Evolutionary conservation across 2,329 filamentous ascomycete species (phyloP).

Genomic region (Talaromyces pinophilus): DNA sequence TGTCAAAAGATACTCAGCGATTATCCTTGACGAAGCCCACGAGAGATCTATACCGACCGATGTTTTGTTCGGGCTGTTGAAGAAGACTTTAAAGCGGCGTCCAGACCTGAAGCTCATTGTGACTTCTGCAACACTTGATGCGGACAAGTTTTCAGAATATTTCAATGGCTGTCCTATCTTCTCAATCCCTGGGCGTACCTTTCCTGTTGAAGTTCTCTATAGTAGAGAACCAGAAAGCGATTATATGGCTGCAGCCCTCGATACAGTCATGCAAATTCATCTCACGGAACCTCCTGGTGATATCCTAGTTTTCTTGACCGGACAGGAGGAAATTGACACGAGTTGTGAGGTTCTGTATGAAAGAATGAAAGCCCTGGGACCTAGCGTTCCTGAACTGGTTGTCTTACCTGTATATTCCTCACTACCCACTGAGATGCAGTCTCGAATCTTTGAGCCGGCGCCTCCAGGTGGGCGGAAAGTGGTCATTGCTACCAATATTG

Average conservation of each 20-base stretch:
- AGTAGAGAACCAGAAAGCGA: constrained; percentile 93
- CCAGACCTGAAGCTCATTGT: constrained; percentile 93
- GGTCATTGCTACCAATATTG: constrained; percentile 97
- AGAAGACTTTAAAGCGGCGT: constrained; percentile 84
- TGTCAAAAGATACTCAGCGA: constrained; percentile 85
- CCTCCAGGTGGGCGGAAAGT: constrained; percentile 85
- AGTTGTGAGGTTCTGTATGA: constrained; percentile 90
- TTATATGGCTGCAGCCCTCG: constrained; percentile 89
- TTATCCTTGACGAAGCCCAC: constrained; percentile 98
- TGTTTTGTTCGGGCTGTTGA: constrained; percentile 88
- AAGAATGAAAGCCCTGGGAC: constrained; percentile 92
- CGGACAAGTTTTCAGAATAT: constrained; percentile 95
- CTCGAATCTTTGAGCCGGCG: constrained; percentile 89
- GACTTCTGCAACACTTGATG: constrained; percentile 92
- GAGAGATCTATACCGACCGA: constrained; percentile 96
- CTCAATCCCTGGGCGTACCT: constrained; percentile 91
- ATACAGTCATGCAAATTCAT: constrained; percentile 98
- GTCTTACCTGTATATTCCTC: constrained; percentile 94
- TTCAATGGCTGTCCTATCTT: constrained; percentile 97
- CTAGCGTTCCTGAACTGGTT: constrained; percentile 85
- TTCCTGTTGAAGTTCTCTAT: constrained; percentile 94
- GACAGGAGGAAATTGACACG: constrained; percentile 97
- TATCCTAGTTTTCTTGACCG: constrained; percentile 94
- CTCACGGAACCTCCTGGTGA: constrained; percentile 88
- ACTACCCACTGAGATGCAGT: constrained; percentile 90